Evolutionary conservation across 306 rosid genomes (phyloP), one percentile per base, ranked within the genome.

Genomic region (Cyamopsis tetragonoloba): DNA sequence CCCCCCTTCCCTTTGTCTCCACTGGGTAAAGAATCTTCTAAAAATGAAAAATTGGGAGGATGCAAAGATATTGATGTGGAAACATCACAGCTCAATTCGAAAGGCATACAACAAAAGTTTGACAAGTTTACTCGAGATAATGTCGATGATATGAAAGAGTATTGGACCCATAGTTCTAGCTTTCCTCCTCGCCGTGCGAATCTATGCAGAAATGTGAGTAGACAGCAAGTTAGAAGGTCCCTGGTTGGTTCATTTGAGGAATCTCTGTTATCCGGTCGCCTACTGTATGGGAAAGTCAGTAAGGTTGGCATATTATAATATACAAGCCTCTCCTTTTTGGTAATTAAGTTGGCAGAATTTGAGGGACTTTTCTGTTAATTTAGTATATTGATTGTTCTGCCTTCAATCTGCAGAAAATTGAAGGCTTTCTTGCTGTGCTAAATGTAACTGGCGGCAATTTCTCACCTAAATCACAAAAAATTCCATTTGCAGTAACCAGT

Each of bases 241-340:
- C 76, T 91, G 64, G 82, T 91, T 53, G 97, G 97, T 64, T 91
- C 97, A 18, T 88, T 88, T 39, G 96, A 91, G 88, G 97, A 91
- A 78, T 91, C 96, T 13, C 64, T 91, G 32, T 78, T 91, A 73
- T 85, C 92, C 30, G 97, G 97, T 23, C 81, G 96, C 39, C 80
- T 88, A 67, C 75, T 71, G 10, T 84, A 78, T 13, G 81, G 68
- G 61, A 86, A 83, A 87, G 67, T 76, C 81, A 68, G 79, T 66
- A 84, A 84, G 91, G 93, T 91, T 77, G 68, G 80, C 9, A 48
- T 37, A 58, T 59, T 57, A 54, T 31, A 58, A 30, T 77, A 47
- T 17, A 66, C 13, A 2, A 7, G 54, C 6, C 20, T 32, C 41
- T 65, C 35, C 17, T 67, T 6, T 41, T 22, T 75, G 42, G 41